These are phyloP conservation scores for Cutaneotrichosporon sp. DNA, from an alignment of 1,284 basidiomycete genomes.

Conservation along the genomic window DNA sequence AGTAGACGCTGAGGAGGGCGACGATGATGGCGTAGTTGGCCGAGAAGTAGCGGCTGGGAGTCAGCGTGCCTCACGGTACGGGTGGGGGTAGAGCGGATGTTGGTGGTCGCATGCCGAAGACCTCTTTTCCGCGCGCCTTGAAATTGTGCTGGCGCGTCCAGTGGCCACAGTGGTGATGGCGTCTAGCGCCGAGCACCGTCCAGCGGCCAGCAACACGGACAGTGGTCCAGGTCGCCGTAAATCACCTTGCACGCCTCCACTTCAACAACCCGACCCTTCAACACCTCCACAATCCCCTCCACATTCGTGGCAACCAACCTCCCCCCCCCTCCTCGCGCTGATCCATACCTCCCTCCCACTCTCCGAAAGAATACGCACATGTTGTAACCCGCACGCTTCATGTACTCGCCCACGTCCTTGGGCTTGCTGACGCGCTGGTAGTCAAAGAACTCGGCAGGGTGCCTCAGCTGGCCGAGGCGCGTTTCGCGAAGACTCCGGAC, in stretches of 20 bases:
- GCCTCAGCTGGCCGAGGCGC: slow-evolving; percentile 74
- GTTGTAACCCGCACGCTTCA: slow-evolving; percentile 45
- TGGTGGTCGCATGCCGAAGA: neutral
- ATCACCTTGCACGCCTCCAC: no score
- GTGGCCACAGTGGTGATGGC: neutral
- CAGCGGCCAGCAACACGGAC: no score
- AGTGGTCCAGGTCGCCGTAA: no score
- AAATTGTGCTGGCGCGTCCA: neutral
- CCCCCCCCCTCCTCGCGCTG: neutral
- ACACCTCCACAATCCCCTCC: neutral
- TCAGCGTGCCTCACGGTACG: neutral
- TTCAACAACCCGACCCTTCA: neutral
- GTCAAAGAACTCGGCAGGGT: slow-evolving; percentile 78
- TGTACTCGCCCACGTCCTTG: slow-evolving; percentile 62
- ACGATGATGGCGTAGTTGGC: slow-evolving; percentile 88
- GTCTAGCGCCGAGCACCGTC: neutral
- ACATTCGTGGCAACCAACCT: neutral
- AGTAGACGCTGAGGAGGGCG: slow-evolving; percentile 78
- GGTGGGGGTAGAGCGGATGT: slow-evolving; percentile 4
- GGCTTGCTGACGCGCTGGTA: slow-evolving; percentile 75
- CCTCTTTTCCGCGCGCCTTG: neutral
- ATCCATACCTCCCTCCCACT: neutral
- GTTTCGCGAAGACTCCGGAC: slow-evolving; percentile 80
- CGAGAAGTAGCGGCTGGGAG: slow-evolving; percentile 84
- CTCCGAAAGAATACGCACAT: slow-evolving; percentile 30